These are phyloP conservation scores for Mesembryanthemum crystallinum DNA, from an alignment of 148 eudicot species.

Conservation along the genomic window DNA sequence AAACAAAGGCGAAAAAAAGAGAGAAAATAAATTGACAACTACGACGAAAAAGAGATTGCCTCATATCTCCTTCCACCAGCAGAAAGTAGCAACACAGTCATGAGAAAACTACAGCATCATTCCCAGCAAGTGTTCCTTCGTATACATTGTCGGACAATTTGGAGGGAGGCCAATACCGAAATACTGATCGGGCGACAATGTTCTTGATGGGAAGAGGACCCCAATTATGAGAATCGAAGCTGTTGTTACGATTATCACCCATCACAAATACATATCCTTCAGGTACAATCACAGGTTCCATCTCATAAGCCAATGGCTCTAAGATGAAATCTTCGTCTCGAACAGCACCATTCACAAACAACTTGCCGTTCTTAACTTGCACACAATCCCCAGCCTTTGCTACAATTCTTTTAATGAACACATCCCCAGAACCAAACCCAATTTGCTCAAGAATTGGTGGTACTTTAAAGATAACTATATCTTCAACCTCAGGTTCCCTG, in stretches of 20 bases:
- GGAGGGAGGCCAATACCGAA: slow-evolving; percentile 72
- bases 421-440: slow-evolving; percentile 64
- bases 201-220: slow-evolving; percentile 66
- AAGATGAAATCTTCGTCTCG: slow-evolving; percentile 77
- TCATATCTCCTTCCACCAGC: neutral
- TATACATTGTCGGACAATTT: slow-evolving; percentile 43
- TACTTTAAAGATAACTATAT: slow-evolving; percentile 76
- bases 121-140: slow-evolving; percentile 9
- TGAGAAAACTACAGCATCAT: slow-evolving; percentile 14
- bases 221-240: slow-evolving; percentile 91
- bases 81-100: slow-evolving; percentile 22
- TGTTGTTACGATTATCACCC: slow-evolving; percentile 96
- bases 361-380: slow-evolving; percentile 71
- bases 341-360: slow-evolving; percentile 60
- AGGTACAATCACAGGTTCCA: slow-evolving; percentile 77
- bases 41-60: neutral
- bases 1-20: neutral
- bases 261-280: slow-evolving; percentile 87
- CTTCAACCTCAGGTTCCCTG: slow-evolving; percentile 74
- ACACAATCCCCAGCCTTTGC: slow-evolving; percentile 83
- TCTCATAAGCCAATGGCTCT: slow-evolving; percentile 80
- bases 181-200: slow-evolving; percentile 61
- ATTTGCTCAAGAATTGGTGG: slow-evolving; percentile 79
- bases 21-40: neutral
- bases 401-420: slow-evolving; percentile 77